A percentile compares a stretch with the other conserved stretches of the same genome.
phyloP scores from a whole-genome alignment of 352 stramenopile species.

The Globisporangium middletonii region DNA sequence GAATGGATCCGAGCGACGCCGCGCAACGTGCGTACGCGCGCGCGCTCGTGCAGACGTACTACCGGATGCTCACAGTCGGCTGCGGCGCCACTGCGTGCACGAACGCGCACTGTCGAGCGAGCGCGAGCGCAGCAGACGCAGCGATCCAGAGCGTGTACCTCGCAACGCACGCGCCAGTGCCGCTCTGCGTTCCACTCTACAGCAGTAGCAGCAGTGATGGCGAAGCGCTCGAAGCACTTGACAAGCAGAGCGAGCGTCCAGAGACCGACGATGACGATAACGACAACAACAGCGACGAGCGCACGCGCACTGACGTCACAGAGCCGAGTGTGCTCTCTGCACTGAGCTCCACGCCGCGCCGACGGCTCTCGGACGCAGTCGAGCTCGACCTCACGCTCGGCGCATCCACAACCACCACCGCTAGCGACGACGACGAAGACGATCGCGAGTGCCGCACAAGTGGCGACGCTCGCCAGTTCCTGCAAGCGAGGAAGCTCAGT shows the following conservation, averaged over 20 bases:
- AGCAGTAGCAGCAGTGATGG: not conserved
- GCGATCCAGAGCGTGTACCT: constrained; percentile 45
- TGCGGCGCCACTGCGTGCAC: constrained; percentile 26
- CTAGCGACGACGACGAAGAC: constrained; percentile 8
- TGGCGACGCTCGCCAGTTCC: constrained; percentile 3
- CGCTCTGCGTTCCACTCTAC: constrained; percentile 30
- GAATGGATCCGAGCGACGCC: not conserved
- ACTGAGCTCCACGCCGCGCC: constrained; percentile 31
- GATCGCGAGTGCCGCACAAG: constrained; percentile 3
- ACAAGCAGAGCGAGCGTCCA: not conserved
- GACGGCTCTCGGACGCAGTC: constrained; percentile 42
- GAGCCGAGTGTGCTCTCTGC: no score
- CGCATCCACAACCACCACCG: no score
- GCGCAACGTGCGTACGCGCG: constrained; percentile 30
- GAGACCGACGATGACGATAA: constrained; percentile 11
- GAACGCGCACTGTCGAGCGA: constrained; percentile 37
- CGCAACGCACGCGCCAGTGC: constrained; percentile 29
- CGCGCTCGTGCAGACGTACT: constrained; percentile 57
- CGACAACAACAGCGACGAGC: not conserved
- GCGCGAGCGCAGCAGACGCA: constrained; percentile 27
- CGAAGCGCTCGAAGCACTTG: not conserved
- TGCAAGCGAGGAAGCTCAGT: constrained; percentile 26
- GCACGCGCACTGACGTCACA: no score
- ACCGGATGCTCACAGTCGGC: constrained; percentile 50
- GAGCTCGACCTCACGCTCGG: constrained; percentile 37